Evolutionary conservation across 257 asterid genomes (phyloP), one percentile per base, ranked within the genome.

Genomic region (Rehmannia glutinosa): DNA sequence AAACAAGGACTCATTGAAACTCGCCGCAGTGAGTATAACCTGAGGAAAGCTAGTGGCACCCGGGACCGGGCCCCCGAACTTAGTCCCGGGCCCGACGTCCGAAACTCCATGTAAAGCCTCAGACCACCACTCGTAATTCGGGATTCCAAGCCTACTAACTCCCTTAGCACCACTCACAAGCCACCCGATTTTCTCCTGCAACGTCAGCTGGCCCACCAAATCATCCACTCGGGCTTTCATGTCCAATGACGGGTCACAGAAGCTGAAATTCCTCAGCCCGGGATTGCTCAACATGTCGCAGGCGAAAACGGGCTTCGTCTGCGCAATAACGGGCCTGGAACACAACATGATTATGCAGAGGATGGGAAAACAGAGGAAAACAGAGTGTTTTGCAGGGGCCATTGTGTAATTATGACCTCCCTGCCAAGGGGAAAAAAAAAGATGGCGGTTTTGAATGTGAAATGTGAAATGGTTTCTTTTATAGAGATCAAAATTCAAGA

Each of bases 11-110:
- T 64, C 87, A 13, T 89, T 87, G 77, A 84, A 89, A 6, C 84
- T 84, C 17, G 96, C 96, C 0, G 83, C 89, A 8, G 96, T 87
- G 20, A 86, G 87, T 13, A 87, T 47, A 24, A 86, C 90, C 33
- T 82, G 89, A 51, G 95, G 90, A 73, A 89, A 89, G 78, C 96
- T 89, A 0, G 96, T 89, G 58, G 96, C 95, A 1, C 84, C 86
- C 0, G 90, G 95, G 5, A 87, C 83, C 3, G 68, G 45, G 69
- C 68, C 19, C 12, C 76, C 8, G 12, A 89, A 89, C 59, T 45
- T 70, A 23, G 80, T 66, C 2, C 96, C 96, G 0, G 87, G 89
- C 10, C 96, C 96, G 28, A 66, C 56, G 12, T 66, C 56, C 0
- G 92, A 81, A 3, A 89, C 83, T 4, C 96, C 96, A 54, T 89